Evolutionary conservation across 371 early-diverging fungal genomes (phyloP).

Genomic region (Actinomucor elegans): DNA sequence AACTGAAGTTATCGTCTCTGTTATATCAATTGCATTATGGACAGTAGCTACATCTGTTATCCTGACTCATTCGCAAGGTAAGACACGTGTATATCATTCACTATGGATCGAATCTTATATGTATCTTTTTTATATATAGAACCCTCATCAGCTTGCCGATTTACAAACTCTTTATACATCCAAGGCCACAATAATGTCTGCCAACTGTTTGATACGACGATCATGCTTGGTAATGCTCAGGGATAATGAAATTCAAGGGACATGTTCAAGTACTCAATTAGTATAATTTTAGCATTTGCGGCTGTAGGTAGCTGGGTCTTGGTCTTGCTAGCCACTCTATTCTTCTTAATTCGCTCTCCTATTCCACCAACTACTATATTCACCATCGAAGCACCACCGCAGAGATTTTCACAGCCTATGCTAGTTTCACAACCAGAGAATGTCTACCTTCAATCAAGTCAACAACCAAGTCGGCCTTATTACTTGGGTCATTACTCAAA

Average conservation of each 20-base stretch:
- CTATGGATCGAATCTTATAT: neutral
- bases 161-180: conserved; percentile 3
- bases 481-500: conserved; percentile 15
- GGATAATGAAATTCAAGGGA: neutral
- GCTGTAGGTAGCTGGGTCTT: conserved; percentile 22
- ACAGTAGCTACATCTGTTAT: conserved; percentile 17
- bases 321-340: conserved; percentile 17
- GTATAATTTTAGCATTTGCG: conserved; percentile 16
- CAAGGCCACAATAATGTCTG: conserved; percentile 6
- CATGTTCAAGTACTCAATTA: neutral
- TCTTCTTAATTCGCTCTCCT: conserved; percentile 23
- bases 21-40: conserved; percentile 17
- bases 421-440: conserved; percentile 6
- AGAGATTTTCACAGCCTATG: conserved; percentile 13
- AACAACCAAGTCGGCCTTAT: conserved; percentile 10
- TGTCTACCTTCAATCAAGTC: neutral
- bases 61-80: conserved; percentile 19
- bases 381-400: conserved; percentile 22
- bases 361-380: conserved; percentile 23
- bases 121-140: neutral
- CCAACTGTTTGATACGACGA: conserved; percentile 17
- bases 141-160: conserved; percentile 6
- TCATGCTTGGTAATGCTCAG: conserved; percentile 14
- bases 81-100: neutral
- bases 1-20: conserved; percentile 11